phyloP scores from a whole-genome alignment of 805 yeast genomes.

The Candida maris region DNA sequence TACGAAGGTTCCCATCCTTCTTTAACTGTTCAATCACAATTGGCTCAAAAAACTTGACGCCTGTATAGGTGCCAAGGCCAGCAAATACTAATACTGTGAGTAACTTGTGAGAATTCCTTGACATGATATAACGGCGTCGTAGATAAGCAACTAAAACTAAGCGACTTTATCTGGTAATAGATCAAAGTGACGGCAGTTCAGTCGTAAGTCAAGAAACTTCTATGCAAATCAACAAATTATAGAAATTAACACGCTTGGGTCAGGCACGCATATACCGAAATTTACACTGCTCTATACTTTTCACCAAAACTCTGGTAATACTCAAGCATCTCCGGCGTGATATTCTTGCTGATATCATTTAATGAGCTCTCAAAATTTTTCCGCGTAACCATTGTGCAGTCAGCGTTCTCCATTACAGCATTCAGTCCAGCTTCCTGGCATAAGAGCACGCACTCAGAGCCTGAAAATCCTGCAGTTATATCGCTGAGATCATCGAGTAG shows the following conservation, averaged over 20 bases:
- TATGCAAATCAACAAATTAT: too few relatives aligned
- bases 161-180: too few relatives aligned
- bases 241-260: too few relatives aligned
- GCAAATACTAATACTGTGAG: constrained; percentile 26
- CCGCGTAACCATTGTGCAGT: constrained; percentile 49
- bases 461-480: constrained; percentile 86
- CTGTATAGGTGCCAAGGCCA: constrained; percentile 45
- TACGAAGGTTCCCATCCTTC: constrained; percentile 62
- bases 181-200: too few relatives aligned
- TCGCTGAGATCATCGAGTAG: constrained; percentile 50
- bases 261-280: too few relatives aligned
- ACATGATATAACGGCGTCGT: constrained; percentile 4
- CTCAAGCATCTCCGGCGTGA: constrained; percentile 78
- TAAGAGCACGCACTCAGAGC: constrained; percentile 88
- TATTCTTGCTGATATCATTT: constrained; percentile 65
- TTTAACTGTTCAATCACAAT: constrained; percentile 61
- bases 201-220: too few relatives aligned
- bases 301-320: constrained; percentile 61
- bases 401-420: constrained; percentile 80
- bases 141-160: too few relatives aligned
- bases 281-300: constrained; percentile 25
- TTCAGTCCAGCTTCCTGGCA: constrained; percentile 95
- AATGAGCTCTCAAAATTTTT: constrained; percentile 66
- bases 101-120: constrained; percentile 17
- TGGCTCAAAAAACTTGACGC: constrained; percentile 71